These are phyloP conservation scores for Phytophthora sansomeana DNA, from an alignment of 352 stramenopile species.

Conservation along the genomic window DNA sequence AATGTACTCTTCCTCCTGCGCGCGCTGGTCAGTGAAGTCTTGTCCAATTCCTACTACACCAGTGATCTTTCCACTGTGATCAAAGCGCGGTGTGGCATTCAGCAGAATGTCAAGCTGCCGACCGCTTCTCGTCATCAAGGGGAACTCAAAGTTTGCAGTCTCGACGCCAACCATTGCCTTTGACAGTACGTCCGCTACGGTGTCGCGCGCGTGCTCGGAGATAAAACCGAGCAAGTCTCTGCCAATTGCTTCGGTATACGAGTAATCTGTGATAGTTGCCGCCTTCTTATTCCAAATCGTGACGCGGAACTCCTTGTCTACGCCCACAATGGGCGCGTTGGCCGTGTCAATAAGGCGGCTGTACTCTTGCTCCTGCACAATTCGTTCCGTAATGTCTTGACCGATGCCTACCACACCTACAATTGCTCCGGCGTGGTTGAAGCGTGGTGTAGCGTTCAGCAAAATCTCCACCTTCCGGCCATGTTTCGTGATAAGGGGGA, in stretches of 20 bases:
- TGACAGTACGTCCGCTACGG: constrained; percentile 70
- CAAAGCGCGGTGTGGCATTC: constrained; percentile 80
- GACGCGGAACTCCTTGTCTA: constrained; percentile 83
- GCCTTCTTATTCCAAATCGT: constrained; percentile 96
- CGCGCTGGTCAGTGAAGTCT: constrained; percentile 83
- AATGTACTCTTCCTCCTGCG: constrained; percentile 89
- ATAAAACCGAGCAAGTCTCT: constrained; percentile 79
- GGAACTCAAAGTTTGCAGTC: constrained; percentile 89
- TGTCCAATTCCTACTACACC: constrained; percentile 84
- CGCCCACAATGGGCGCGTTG: constrained; percentile 85
- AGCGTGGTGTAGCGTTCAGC: constrained; percentile 76
- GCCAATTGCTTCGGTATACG: constrained; percentile 87
- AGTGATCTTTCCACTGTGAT: constrained; percentile 75
- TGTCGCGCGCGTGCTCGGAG: constrained; percentile 62
- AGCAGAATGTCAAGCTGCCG: constrained; percentile 80
- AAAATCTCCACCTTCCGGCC: constrained; percentile 81
- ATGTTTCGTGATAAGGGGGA: constrained; percentile 83
- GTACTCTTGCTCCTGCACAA: constrained; percentile 86
- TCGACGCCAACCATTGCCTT: constrained; percentile 73
- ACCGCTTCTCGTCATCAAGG: constrained; percentile 76
- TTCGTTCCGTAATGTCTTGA: constrained; percentile 84
- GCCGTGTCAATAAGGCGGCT: constrained; percentile 82
- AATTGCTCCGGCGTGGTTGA: constrained; percentile 69
- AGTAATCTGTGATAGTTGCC: constrained; percentile 88
- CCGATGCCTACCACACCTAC: constrained; percentile 83